Percentiles rank a stretch among this genome's conserved stretches.
These are phyloP conservation scores for Centrapalus pauciflorus DNA, from an alignment of 129 eudicot species.

Conservation along the genomic window DNA sequence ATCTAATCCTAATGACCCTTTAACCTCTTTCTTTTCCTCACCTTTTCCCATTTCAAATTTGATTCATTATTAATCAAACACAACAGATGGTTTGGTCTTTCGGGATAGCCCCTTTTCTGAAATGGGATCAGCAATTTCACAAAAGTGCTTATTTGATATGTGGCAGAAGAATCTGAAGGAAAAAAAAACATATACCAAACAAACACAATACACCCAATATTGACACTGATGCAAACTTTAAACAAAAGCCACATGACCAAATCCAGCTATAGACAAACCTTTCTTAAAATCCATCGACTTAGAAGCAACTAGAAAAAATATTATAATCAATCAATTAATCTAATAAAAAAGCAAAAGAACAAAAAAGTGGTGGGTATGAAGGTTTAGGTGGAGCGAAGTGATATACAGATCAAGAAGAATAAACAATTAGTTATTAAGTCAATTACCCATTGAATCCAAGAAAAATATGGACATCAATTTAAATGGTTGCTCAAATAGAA, in stretches of 20 bases:
- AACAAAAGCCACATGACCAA: slow-evolving; percentile 66
- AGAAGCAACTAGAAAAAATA: background rate
- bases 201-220: slow-evolving; percentile 78
- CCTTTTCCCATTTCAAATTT: slow-evolving; percentile 29
- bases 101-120: slow-evolving; percentile 29
- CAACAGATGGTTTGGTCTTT: slow-evolving; percentile 15
- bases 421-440: slow-evolving; percentile 1
- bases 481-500: no score
- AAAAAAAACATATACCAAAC: slow-evolving; percentile 85
- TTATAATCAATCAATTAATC: background rate
- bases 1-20: slow-evolving; percentile 44
- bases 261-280: slow-evolving; percentile 62
- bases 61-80: slow-evolving; percentile 20
- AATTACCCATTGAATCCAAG: slow-evolving; percentile 11
- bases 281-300: slow-evolving; percentile 27
- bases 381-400: slow-evolving; percentile 4
- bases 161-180: slow-evolving; percentile 58
- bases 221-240: slow-evolving; percentile 65
- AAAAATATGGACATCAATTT: no score
- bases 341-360: background rate
- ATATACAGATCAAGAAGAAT: slow-evolving; percentile 26
- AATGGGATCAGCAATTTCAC: slow-evolving; percentile 70
- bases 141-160: slow-evolving; percentile 73
- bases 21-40: slow-evolving; percentile 34
- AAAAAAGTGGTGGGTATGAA: slow-evolving; percentile 21